Conservation (phyloP, 192 early-diverging fungal species). For the Coemansia sp. region DNA sequence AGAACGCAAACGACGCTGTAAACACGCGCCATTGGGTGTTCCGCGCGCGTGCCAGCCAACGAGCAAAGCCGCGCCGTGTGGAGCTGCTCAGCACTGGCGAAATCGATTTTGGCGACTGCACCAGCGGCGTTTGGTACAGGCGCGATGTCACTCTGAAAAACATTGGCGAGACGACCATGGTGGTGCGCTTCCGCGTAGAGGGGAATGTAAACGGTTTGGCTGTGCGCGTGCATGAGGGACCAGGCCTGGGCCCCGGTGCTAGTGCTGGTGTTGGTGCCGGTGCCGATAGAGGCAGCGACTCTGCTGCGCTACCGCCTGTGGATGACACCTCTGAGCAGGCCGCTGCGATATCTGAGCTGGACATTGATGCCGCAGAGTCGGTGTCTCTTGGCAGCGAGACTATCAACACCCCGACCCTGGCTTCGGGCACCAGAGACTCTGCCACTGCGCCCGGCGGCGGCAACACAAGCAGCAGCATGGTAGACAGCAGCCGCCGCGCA, state of each 20-base stretch:
- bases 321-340: constrained; percentile 1
- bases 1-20: constrained; percentile 83
- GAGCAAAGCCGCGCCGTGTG: constrained; percentile 60
- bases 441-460: neutral
- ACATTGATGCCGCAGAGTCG: neutral
- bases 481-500: neutral
- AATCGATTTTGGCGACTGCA: constrained; percentile 93
- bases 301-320: neutral
- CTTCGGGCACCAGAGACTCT: no score
- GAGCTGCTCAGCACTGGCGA: constrained; percentile 61
- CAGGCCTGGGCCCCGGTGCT: no score
- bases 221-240: constrained; percentile 1
- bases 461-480: neutral
- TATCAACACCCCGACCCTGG: neutral
- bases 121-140: constrained; percentile 81
- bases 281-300: constrained; percentile 4
- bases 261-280: neutral
- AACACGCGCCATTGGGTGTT: constrained; percentile 79
- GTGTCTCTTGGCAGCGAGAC: constrained; percentile 6
- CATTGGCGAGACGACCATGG: constrained; percentile 67
- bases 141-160: constrained; percentile 79
- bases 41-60: constrained; percentile 71
- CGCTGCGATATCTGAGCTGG: neutral
- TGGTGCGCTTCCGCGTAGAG: constrained; percentile 65
- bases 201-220: constrained; percentile 27